phyloP scores from a whole-genome alignment of 768 basidiomycete species.

The Suillus tomentosus region DNA sequence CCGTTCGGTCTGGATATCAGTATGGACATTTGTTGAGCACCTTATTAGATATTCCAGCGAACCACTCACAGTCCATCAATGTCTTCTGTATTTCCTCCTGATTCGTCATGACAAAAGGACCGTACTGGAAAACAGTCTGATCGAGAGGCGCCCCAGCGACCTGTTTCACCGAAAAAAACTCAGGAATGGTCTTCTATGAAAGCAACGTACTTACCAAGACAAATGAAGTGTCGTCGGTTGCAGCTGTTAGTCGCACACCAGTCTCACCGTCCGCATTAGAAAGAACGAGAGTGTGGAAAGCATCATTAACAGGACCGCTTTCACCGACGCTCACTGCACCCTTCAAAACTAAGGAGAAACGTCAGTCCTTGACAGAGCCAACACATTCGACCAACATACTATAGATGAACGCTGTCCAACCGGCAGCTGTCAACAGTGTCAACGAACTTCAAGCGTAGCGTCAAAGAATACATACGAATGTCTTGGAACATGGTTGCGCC shows the following conservation, averaged over 20 bases:
- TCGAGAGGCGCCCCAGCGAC: slow-evolving; percentile 87
- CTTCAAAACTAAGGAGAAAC: slow-evolving; percentile 29
- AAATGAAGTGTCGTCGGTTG: slow-evolving; percentile 66
- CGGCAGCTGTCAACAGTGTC: slow-evolving; percentile 48
- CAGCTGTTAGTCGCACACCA: slow-evolving; percentile 67
- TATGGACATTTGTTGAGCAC: background rate
- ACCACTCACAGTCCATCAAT: slow-evolving; percentile 69
- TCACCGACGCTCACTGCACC: slow-evolving; percentile 68
- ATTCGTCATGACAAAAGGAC: slow-evolving; percentile 86
- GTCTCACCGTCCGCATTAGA: slow-evolving; percentile 58
- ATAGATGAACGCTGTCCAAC: slow-evolving; percentile 91
- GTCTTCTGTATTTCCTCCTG: slow-evolving; percentile 81
- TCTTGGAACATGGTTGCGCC: slow-evolving; percentile 74
- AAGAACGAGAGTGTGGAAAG: slow-evolving; percentile 84
- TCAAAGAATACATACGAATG: slow-evolving; percentile 56
- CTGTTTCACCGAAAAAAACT: slow-evolving; percentile 36
- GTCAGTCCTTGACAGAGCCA: slow-evolving; percentile 9
- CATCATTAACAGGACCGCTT: slow-evolving; percentile 45
- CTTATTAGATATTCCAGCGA: background rate
- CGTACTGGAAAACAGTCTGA: slow-evolving; percentile 86
- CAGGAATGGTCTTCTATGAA: background rate
- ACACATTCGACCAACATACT: slow-evolving; percentile 44
- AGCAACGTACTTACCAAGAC: slow-evolving; percentile 55
- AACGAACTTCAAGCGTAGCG: background rate
- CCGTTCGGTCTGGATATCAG: slow-evolving; percentile 57